Evolutionary conservation across 306 rosid genomes (phyloP), one percentile per base, ranked within the genome.

Genomic region (Arachis stenosperma): DNA sequence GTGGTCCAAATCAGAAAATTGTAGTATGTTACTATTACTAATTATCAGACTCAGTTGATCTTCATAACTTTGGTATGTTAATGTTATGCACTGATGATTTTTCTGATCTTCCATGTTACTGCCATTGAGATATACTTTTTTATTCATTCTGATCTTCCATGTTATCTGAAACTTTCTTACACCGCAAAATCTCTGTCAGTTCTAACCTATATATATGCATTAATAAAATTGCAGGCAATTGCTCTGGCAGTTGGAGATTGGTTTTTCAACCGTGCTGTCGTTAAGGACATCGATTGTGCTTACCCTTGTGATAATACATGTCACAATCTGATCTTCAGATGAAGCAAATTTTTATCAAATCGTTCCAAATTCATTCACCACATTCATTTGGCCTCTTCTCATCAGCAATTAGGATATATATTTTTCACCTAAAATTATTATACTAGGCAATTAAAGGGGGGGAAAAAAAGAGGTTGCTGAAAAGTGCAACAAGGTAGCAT

Each of bases 221-320:
- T 36, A 61, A 55, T 9, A 41, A 63, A 48, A 54, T 33, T 84
- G 91, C 88, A 94, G 99, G 86, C 89, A 43, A 88, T 94, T 39
- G 96, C 99, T 12, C 33, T 83, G 17, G 96, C 97, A 8, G 98
- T 94, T 6, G 93, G 97, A 71, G 96, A 90, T 70, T 94, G 99
- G 96, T 94, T 88, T 72, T 91, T 89, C 44, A 83, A 89, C 48
- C 86, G 97, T 67, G 89, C 88, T 9, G 78, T 56, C 3, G 84
- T 68, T 50, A 94, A 84, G 87, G 82, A 61, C 53, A 48, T 91
- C 7, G 97, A 91, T 69, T 91, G 97, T 56, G 89, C 96, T 33
- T 91, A 89, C 83, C 98, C 99, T 55, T 94, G 98, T 11, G 99
- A 94, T 80, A 83, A 79, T n/a, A 81, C 90, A 69, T 88, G 99